Conservation (phyloP, 805 yeast species). For the Zygotorulaspora danielsina region DNA sequence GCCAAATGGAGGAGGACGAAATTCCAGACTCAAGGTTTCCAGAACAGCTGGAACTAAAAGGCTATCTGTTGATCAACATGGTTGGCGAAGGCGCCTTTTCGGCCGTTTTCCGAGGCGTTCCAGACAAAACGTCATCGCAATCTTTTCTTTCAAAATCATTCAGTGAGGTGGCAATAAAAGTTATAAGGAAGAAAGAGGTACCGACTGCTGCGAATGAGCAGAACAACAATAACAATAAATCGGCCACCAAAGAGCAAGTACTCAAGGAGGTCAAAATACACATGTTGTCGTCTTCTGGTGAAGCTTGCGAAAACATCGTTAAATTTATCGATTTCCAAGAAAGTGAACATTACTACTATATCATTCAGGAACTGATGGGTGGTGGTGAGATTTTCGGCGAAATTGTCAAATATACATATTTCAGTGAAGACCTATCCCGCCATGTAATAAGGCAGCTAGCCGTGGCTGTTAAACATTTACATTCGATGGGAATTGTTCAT, state of each 20-base stretch:
- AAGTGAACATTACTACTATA: constrained; percentile 55
- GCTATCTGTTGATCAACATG: constrained; percentile 42
- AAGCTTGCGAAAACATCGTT: constrained; percentile 48
- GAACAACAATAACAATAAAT: constrained; percentile 18
- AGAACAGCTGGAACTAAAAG: constrained; percentile 36
- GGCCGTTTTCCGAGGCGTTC: constrained; percentile 61
- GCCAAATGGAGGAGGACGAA: constrained; percentile 12
- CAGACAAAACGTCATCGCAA: constrained; percentile 15
- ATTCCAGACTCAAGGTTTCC: constrained; percentile 29
- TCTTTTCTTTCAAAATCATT: constrained; percentile 14
- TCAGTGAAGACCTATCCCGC: constrained; percentile 59
- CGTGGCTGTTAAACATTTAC: constrained; percentile 61
- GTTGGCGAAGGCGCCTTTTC: constrained; percentile 86
- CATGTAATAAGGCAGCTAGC: constrained; percentile 63
- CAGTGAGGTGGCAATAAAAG: constrained; percentile 46
- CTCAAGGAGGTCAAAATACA: constrained; percentile 74
- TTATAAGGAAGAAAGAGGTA: constrained; percentile 65
- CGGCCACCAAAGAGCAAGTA: constrained; percentile 49
- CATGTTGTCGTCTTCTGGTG: constrained; percentile 51
- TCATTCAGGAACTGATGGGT: constrained; percentile 65
- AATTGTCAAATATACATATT: constrained; percentile 62
- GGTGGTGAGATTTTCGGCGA: constrained; percentile 77
- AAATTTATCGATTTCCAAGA: constrained; percentile 63
- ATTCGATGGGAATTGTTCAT: constrained; percentile 74
- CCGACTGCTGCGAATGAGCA: constrained; percentile 43